Evolutionary conservation across 192 early-diverging fungal genomes (phyloP).

Genomic region (Umbelopsis isabellina): DNA sequence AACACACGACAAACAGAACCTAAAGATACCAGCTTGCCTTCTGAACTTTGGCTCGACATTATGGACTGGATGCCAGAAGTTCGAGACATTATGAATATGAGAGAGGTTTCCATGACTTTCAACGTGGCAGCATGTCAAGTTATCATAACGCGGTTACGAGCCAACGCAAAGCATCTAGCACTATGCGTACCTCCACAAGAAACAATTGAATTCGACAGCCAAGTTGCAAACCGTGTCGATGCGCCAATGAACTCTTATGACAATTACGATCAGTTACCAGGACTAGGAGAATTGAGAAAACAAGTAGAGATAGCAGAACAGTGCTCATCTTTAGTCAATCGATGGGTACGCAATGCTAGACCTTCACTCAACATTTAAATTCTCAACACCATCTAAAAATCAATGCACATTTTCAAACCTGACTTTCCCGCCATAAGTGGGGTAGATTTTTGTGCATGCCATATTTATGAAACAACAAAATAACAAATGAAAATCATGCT

Average conservation of each 20-base stretch:
- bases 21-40: background rate
- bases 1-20: background rate
- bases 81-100: background rate
- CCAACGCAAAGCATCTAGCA: background rate
- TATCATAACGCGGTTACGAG: background rate
- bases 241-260: background rate
- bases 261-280: background rate
- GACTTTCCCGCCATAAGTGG: too few species aligned
- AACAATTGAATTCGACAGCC: background rate
- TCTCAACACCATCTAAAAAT: background rate
- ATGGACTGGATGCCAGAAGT: background rate
- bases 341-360: background rate
- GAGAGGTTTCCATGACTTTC: background rate
- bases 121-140: constrained; percentile 4
- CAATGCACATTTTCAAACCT: background rate
- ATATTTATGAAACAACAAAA: too few species aligned
- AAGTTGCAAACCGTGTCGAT: background rate
- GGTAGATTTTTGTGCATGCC: too few species aligned
- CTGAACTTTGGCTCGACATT: background rate
- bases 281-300: background rate
- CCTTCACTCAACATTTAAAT: background rate
- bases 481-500: too few species aligned
- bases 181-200: background rate
- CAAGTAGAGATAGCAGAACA: background rate
- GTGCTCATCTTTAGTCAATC: constrained; percentile 2